Evolutionary conservation across 148 eudicot species (phyloP), one percentile per base, ranked within the genome.

Genomic region (Camellia granthamiana): DNA sequence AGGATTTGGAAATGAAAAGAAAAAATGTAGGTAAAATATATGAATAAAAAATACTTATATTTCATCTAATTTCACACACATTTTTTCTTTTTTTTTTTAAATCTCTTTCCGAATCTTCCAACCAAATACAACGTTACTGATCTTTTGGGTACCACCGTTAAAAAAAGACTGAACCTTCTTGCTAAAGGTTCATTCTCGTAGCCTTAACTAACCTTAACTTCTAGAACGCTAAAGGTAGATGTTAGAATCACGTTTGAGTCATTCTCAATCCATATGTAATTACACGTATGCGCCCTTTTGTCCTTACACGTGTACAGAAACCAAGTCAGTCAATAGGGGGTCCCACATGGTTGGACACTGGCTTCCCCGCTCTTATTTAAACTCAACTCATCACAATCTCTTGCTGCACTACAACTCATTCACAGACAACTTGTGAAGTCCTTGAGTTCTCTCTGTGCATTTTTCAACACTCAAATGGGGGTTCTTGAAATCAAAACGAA

Each of bases 361-460:
- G 30, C 66, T 44, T 69, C 12, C 56, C 69, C 78, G 18, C 68
- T 15, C 62, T 69, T 76, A 76, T 23, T 43, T 76, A 75, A 59
- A 61, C 69, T 7, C 42, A 30, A 19, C 4, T 44, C 52, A 16
- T 15, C 54, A 43, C 55, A 46, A 21, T 19, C 56, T 43, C 69
- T 19, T 30, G 10, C 61, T n/a, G 30, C 10, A 59, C 7, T 7
- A 41, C 21, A 58, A 11, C 75, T 71, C 58, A 43, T 12, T 56
- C n/a, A 74, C 3, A 74, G 54, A 46, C 41, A 69, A 44, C 19
- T 43, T 43, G 5, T 65, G 5, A 7, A 41, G 70, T 67, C 13
- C 21, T 66, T 38, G 9, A 13, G 70, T 41, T 67, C 16, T 6
- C 5, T 44, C 21, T 16, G 21, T 16, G 46, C 72, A 69, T 16